Conservation (phyloP, 1,284 basidiomycete genomes). For the Ceratobasidium sp. region DNA sequence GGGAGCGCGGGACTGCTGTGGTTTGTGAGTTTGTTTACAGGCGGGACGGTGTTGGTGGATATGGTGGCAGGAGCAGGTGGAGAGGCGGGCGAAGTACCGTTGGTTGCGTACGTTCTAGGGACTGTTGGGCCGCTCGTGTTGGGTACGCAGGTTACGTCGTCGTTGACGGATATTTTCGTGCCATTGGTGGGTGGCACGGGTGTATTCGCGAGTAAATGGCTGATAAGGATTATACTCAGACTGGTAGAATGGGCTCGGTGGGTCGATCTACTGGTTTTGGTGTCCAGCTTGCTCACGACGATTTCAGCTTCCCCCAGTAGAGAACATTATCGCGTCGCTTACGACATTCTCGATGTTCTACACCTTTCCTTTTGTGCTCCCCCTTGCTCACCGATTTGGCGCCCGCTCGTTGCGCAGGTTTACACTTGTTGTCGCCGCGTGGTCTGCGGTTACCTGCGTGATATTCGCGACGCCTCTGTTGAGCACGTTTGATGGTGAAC, state of each 20-base stretch:
- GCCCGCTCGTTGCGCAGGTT: conserved; percentile 60
- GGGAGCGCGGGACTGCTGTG: conserved; percentile 47
- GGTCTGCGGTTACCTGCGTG: conserved; percentile 64
- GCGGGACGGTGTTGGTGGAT: conserved; percentile 51
- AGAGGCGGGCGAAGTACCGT: conserved; percentile 57
- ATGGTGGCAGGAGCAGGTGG: conserved; percentile 55
- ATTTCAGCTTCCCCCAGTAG: conserved; percentile 74
- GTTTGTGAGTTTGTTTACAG: conserved; percentile 46
- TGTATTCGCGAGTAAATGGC: not conserved
- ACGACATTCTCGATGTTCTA: conserved; percentile 71
- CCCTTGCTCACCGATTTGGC: conserved; percentile 82
- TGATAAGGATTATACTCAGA: conserved; percentile 57
- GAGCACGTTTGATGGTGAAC: conserved; percentile 81
- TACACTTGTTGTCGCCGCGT: conserved; percentile 59
- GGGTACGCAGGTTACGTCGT: conserved; percentile 75
- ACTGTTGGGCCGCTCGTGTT: conserved; percentile 71
- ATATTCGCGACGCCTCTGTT: conserved; percentile 69
- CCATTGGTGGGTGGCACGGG: conserved; percentile 73
- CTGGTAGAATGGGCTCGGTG: conserved; percentile 74
- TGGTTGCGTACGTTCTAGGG: conserved; percentile 75
- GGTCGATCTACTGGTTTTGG: conserved; percentile 6
- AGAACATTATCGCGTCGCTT: conserved; percentile 88
- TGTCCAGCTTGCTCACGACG: not conserved
- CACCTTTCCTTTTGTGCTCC: conserved; percentile 69
- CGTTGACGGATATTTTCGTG: conserved; percentile 89